These are phyloP conservation scores for Euclidium syriacum DNA, from an alignment of 345 rosid species.

Conservation along the genomic window DNA sequence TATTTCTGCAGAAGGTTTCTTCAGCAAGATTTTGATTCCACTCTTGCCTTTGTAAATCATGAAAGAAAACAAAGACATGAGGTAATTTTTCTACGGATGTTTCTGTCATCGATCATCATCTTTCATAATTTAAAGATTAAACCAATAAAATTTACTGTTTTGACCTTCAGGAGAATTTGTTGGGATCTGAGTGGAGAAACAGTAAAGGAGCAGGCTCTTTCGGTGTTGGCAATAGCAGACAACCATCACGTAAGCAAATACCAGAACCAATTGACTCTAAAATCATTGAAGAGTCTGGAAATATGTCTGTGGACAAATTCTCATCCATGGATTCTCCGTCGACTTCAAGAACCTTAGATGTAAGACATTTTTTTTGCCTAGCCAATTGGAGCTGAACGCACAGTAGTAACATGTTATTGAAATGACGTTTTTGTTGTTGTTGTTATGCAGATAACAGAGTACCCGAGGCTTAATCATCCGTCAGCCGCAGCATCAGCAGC, in stretches of 20 bases:
- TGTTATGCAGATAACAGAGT: slow-evolving; percentile 60
- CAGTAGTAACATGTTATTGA: slow-evolving; percentile 5
- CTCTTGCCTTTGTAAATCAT: slow-evolving; percentile 80
- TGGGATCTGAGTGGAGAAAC: slow-evolving; percentile 71
- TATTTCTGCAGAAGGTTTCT: slow-evolving; percentile 69
- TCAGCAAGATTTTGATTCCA: slow-evolving; percentile 90
- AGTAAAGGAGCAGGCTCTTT: slow-evolving; percentile 60
- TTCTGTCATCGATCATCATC: slow-evolving; percentile 3
- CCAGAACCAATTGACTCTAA: slow-evolving; percentile 64
- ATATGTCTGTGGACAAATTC: slow-evolving; percentile 58
- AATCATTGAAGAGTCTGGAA: slow-evolving; percentile 65
- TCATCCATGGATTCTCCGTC: slow-evolving; percentile 70
- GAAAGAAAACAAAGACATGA: slow-evolving; percentile 88
- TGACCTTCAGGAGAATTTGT: slow-evolving; percentile 50
- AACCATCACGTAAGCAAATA: slow-evolving; percentile 58
- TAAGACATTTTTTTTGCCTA: slow-evolving; percentile 31
- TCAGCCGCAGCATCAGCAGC: slow-evolving; percentile 73
- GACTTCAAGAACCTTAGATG: slow-evolving; percentile 80
- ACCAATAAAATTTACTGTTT: slow-evolving; percentile 7
- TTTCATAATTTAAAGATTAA: not conserved
- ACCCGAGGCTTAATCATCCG: slow-evolving; percentile 60
- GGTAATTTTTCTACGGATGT: slow-evolving; percentile 39
- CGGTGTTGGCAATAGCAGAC: slow-evolving; percentile 70
- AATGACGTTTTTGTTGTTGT: no score
- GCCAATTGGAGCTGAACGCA: no score